Percentiles rank a stretch among this genome's conserved stretches.
Conservation (phyloP, 106 monocot species). For the Iris macrosiphon region DNA sequence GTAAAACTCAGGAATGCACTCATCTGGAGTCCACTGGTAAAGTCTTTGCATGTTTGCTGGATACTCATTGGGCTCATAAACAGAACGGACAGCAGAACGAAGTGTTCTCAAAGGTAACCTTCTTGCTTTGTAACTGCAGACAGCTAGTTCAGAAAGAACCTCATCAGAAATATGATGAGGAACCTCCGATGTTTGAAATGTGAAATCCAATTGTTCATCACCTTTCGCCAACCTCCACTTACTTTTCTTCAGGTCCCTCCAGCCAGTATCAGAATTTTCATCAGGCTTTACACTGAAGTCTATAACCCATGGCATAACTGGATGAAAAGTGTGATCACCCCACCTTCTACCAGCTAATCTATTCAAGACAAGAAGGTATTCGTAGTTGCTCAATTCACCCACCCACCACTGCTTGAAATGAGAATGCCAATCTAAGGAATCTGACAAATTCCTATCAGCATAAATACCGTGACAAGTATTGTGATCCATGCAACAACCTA, state of each 20-base stretch:
- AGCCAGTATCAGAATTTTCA: slow-evolving; percentile 76
- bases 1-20: slow-evolving; percentile 98
- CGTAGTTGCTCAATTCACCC: slow-evolving; percentile 93
- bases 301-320: slow-evolving; percentile 98
- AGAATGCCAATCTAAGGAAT: slow-evolving; percentile 49
- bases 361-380: slow-evolving; percentile 86
- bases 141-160: slow-evolving; percentile 95
- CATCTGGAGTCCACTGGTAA: slow-evolving; percentile 99
- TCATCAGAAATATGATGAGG: slow-evolving; percentile 99
- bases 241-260: slow-evolving; percentile 94
- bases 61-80: slow-evolving; percentile 99
- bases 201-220: slow-evolving; percentile 97
- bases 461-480: slow-evolving; percentile 44
- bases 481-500: slow-evolving; percentile 17
- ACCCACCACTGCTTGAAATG: slow-evolving; percentile 75
- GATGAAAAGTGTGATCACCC: slow-evolving; percentile 93
- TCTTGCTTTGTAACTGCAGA: slow-evolving; percentile 98
- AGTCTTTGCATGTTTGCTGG: slow-evolving; percentile 97
- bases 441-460: slow-evolving; percentile 38
- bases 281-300: slow-evolving; percentile 88
- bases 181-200: slow-evolving; percentile 84
- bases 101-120: slow-evolving; percentile 78
- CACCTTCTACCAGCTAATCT: slow-evolving; percentile 94
- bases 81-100: slow-evolving; percentile 82
- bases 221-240: slow-evolving; percentile 99